These are phyloP conservation scores for Aspergillus brasiliensis DNA, from an alignment of 2,329 filamentous ascomycete genomes.

Conservation along the genomic window DNA sequence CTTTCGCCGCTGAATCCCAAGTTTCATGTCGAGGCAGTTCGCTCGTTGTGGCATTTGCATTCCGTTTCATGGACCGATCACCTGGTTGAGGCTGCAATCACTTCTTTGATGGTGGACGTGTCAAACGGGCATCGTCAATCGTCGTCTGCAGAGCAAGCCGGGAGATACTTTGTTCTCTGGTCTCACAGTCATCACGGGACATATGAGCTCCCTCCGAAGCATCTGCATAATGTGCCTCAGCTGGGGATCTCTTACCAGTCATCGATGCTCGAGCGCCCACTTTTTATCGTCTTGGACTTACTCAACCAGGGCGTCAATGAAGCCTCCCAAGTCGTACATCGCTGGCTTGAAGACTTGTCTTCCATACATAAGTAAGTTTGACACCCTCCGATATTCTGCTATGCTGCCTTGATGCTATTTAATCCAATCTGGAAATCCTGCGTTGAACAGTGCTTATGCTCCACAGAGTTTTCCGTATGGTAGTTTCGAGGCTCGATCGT, in stretches of 20 bases:
- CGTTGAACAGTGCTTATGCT: background rate
- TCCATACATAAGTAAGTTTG: constrained; percentile 53
- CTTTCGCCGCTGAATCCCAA: constrained; percentile 82
- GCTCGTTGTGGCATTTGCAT: constrained; percentile 83
- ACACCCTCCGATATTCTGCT: constrained; percentile 4
- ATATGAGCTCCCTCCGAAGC: constrained; percentile 39
- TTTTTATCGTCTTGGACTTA: constrained; percentile 80
- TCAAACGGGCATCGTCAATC: constrained; percentile 28
- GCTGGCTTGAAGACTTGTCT: constrained; percentile 69
- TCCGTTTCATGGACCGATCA: constrained; percentile 67
- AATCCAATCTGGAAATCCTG: too few relatives aligned
- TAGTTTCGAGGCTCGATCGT: constrained; percentile 38
- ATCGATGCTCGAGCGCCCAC: constrained; percentile 74
- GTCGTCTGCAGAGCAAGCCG: constrained; percentile 38
- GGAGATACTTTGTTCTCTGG: constrained; percentile 46
- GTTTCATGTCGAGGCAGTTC: constrained; percentile 90
- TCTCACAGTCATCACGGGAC: constrained; percentile 45
- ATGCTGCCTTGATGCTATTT: background rate
- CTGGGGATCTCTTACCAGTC: constrained; percentile 39
- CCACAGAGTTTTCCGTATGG: constrained; percentile 39
- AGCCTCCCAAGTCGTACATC: constrained; percentile 73
- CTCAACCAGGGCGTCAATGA: constrained; percentile 73
- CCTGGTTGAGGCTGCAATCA: constrained; percentile 78
- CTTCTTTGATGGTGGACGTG: constrained; percentile 65
- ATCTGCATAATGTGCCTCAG: constrained; percentile 31